phyloP scores from a whole-genome alignment of 495 filamentous ascomycete genomes.

The Penicillium ucsense region DNA sequence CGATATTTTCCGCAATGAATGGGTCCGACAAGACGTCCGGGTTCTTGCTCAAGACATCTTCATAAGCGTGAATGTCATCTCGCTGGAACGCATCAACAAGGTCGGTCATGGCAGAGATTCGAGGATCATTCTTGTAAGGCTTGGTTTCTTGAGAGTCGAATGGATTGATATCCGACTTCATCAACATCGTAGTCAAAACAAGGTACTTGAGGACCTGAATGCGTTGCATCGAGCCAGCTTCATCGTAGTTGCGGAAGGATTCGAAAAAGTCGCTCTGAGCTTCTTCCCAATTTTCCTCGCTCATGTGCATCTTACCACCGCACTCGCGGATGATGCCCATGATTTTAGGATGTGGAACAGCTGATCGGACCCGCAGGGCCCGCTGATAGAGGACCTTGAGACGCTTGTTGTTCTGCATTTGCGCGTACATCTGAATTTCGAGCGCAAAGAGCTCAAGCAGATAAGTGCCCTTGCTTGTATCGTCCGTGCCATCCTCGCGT shows the following conservation, averaged over 20 bases:
- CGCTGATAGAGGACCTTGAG: slow-evolving; percentile 87
- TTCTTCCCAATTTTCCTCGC: slow-evolving; percentile 97
- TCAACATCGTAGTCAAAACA: slow-evolving; percentile 93
- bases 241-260: slow-evolving; percentile 97
- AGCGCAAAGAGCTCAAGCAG: slow-evolving; percentile 91
- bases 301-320: slow-evolving; percentile 99
- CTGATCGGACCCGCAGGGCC: slow-evolving; percentile 82
- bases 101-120: slow-evolving; percentile 94
- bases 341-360: slow-evolving; percentile 95
- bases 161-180: slow-evolving; percentile 98
- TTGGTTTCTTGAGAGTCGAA: slow-evolving; percentile 99
- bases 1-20: slow-evolving; percentile 98
- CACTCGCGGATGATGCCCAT: slow-evolving; percentile 99
- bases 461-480: slow-evolving; percentile 94
- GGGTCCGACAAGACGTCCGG: slow-evolving; percentile 82
- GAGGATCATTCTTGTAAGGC: slow-evolving; percentile 90
- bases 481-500: slow-evolving; percentile 79
- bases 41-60: slow-evolving; percentile 77
- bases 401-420: slow-evolving; percentile 94
- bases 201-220: slow-evolving; percentile 98
- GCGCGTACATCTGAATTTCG: slow-evolving; percentile 98
- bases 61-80: slow-evolving; percentile 88
- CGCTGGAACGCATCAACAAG: slow-evolving; percentile 93
- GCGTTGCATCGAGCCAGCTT: slow-evolving; percentile 88
- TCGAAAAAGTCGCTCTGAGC: slow-evolving; percentile 98